These are phyloP conservation scores for Dryas drummondii DNA, from an alignment of 306 rosid species.

Conservation along the genomic window DNA sequence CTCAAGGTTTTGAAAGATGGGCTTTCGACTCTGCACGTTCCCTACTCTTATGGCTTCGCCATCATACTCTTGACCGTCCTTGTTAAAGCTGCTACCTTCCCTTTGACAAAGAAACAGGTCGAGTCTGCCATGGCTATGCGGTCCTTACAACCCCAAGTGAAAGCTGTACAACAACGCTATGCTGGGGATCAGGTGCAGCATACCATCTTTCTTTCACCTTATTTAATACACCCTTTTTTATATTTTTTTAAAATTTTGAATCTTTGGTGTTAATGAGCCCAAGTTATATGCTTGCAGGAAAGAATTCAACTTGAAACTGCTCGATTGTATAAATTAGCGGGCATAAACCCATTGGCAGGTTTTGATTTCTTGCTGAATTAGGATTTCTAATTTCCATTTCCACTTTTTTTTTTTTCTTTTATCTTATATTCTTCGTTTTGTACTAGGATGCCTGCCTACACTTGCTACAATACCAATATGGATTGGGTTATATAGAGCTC, in stretches of 20 bases:
- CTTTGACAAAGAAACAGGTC: slow-evolving; percentile 50
- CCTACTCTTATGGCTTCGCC: slow-evolving; percentile 94
- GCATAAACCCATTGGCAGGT: slow-evolving; percentile 98
- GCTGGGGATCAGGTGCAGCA: slow-evolving; percentile 77
- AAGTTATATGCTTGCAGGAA: slow-evolving; percentile 62
- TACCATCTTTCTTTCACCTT: neutral
- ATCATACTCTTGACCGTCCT: slow-evolving; percentile 52
- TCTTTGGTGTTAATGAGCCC: neutral
- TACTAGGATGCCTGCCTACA: slow-evolving; percentile 81
- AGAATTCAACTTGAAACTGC: slow-evolving; percentile 93
- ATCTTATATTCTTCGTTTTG: slow-evolving; percentile 5
- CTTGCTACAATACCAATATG: slow-evolving; percentile 94
- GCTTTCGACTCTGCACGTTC: slow-evolving; percentile 73
- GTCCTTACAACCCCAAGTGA: slow-evolving; percentile 85
- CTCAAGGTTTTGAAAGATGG: slow-evolving; percentile 90
- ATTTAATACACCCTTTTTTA: neutral
- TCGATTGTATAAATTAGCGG: slow-evolving; percentile 80
- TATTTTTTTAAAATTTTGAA: too few relatives aligned
- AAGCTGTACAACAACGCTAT: slow-evolving; percentile 81
- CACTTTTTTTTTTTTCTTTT: neutral
- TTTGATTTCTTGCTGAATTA: slow-evolving; percentile 14
- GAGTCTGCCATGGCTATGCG: slow-evolving; percentile 93
- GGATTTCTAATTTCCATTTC: neutral
- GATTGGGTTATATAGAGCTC: slow-evolving; percentile 96
- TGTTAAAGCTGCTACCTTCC: slow-evolving; percentile 23